Conservation (phyloP, 176 grass and related monocot genomes). For the Oryza longistaminata region DNA sequence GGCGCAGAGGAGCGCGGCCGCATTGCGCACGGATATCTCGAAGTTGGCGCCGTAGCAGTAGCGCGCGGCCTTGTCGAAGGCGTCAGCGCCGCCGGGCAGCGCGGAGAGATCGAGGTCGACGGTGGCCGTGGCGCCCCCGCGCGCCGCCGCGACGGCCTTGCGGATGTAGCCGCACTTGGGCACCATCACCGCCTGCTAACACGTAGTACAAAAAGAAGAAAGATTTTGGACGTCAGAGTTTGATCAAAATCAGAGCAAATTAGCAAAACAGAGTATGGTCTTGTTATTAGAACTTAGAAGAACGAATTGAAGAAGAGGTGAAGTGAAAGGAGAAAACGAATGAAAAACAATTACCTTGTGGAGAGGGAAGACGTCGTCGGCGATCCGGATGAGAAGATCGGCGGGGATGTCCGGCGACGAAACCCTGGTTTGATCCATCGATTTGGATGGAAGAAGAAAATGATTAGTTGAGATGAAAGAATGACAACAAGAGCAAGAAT, state of each 20-base stretch:
- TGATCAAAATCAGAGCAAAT: not conserved
- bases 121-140: not conserved
- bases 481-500: not conserved
- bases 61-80: no score
- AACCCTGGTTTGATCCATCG: slow-evolving; percentile 41
- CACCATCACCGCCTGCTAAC: slow-evolving; percentile 64
- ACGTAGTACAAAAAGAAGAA: not conserved
- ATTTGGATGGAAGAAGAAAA: not conserved
- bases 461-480: not conserved
- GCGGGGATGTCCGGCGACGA: slow-evolving; percentile 54
- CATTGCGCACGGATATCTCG: slow-evolving; percentile 70
- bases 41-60: slow-evolving; percentile 40
- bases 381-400: slow-evolving; percentile 64
- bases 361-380: slow-evolving; percentile 66
- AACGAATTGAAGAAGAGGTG: not conserved
- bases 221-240: not conserved
- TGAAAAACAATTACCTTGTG: no score
- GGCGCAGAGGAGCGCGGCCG: slow-evolving; percentile 56
- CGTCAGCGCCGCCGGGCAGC: slow-evolving; percentile 63
- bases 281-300: not conserved
- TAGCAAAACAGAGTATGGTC: not conserved
- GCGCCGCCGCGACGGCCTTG: slow-evolving; percentile 43
- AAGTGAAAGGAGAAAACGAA: not conserved
- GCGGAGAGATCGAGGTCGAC: slow-evolving; percentile 49
- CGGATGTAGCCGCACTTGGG: slow-evolving; percentile 75